phyloP scores from a whole-genome alignment of 176 grass and related monocot species.

The Aegilops umbellulata region DNA sequence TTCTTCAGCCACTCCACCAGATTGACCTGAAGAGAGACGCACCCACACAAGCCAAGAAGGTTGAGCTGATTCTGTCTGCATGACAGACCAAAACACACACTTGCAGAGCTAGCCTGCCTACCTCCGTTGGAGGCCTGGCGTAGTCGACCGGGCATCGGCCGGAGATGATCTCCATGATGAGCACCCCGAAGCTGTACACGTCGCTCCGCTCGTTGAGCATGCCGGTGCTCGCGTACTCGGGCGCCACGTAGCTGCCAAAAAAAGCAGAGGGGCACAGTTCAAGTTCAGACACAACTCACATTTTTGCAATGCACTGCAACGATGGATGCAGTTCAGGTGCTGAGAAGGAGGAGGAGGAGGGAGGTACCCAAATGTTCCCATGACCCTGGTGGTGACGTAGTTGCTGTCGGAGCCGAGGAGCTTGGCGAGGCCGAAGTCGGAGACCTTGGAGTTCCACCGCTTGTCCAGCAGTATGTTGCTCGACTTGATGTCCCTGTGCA shows the following conservation, averaged over 20 bases:
- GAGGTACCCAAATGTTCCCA: conserved; percentile 75
- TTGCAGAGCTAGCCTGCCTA: conserved; percentile 19
- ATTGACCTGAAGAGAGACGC: conserved; percentile 59
- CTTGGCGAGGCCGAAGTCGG: conserved; percentile 90
- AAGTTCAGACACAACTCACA: not conserved
- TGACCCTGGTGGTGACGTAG: conserved; percentile 82
- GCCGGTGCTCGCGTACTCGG: conserved; percentile 94
- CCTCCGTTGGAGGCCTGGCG: conserved; percentile 66
- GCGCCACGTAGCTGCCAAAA: conserved; percentile 72
- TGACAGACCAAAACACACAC: not conserved
- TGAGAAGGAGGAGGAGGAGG: not conserved
- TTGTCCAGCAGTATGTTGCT: conserved; percentile 87
- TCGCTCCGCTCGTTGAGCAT: conserved; percentile 97
- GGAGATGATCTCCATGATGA: conserved; percentile 95
- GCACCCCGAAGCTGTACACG: conserved; percentile 95
- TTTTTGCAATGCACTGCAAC: not conserved
- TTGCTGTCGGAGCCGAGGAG: conserved; percentile 81
- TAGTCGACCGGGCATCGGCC: conserved; percentile 91
- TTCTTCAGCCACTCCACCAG: conserved; percentile 96
- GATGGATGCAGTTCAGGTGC: not conserved
- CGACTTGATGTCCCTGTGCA: conserved; percentile 91
- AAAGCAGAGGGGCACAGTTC: not conserved
- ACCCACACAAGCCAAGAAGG: not conserved
- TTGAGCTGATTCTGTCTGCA: not conserved
- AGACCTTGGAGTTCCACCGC: conserved; percentile 81